phyloP scores from a whole-genome alignment of 2,329 filamentous ascomycete species.

The Colletotrichum cereale region DNA sequence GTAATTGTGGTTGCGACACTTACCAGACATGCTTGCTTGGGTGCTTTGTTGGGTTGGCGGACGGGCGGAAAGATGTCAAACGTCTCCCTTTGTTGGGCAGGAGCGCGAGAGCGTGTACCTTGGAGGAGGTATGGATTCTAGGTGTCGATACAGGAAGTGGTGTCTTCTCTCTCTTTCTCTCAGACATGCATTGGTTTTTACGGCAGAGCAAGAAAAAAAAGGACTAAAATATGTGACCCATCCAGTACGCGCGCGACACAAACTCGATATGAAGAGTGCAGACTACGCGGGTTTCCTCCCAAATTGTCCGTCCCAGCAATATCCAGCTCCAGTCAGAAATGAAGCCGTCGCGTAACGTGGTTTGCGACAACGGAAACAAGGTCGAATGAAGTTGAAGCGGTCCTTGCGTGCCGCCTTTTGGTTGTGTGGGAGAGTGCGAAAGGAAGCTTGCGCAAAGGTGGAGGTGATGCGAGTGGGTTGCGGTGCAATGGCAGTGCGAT shows the following conservation, averaged over 20 bases:
- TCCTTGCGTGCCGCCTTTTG: slow-evolving; percentile 37
- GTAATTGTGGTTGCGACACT: slow-evolving; percentile 29
- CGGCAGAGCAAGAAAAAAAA: slow-evolving; percentile 30
- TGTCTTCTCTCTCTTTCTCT: slow-evolving; percentile 29
- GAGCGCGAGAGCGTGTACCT: slow-evolving; percentile 15
- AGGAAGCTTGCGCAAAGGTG: slow-evolving; percentile 41
- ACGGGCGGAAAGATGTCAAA: slow-evolving; percentile 3
- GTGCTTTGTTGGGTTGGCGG: slow-evolving; percentile 3
- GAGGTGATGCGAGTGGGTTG: slow-evolving; percentile 38
- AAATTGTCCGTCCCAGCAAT: slow-evolving; percentile 23
- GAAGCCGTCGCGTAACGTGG: slow-evolving; percentile 6
- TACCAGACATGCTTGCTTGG: slow-evolving; percentile 38
- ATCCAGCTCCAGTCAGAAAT: slow-evolving; percentile 2
- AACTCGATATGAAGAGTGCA: slow-evolving; percentile 23
- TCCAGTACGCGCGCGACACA: slow-evolving; percentile 36
- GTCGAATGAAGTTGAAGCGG: slow-evolving; percentile 1
- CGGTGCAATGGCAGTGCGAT: slow-evolving; percentile 32
- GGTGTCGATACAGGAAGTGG: slow-evolving; percentile 18
- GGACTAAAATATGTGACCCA: slow-evolving; percentile 40
- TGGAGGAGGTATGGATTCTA: slow-evolving; percentile 11
- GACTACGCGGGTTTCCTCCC: slow-evolving; percentile 19
- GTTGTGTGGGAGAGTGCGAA: slow-evolving; percentile 22
- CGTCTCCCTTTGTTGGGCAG: slow-evolving; percentile 31
- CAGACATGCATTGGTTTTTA: slow-evolving; percentile 39
- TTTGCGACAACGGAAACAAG: slow-evolving; percentile 24